Evolutionary conservation across 805 yeast genomes (phyloP).

Genomic region (Metschnikowia peoriensis): DNA sequence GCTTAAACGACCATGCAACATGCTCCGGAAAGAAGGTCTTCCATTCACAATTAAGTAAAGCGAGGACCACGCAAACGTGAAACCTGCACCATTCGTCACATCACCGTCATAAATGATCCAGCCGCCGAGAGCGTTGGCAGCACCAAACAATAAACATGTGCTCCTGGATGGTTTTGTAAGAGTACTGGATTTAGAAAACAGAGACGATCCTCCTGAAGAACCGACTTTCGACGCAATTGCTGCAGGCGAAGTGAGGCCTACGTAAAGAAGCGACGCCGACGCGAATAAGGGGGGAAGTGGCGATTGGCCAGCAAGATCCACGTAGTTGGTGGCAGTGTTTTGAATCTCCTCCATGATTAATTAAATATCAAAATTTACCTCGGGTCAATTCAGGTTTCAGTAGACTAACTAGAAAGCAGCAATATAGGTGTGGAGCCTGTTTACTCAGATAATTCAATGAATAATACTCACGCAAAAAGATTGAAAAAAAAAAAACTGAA

Average conservation of each 20-base stretch:
- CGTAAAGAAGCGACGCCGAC: conserved; percentile 14
- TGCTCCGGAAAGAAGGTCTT: conserved; percentile 48
- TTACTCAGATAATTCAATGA: too few species aligned
- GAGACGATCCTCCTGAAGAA: conserved; percentile 22
- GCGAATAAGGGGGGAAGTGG: conserved; percentile 19
- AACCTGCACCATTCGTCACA: conserved; percentile 74
- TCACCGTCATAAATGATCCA: conserved; percentile 79
- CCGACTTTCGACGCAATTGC: conserved; percentile 15
- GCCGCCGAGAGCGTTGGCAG: conserved; percentile 63
- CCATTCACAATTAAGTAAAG: conserved; percentile 74
- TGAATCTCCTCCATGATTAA: conserved; percentile 10
- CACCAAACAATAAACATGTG: conserved; percentile 56
- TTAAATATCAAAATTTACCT: background rate
- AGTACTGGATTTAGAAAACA: conserved; percentile 20
- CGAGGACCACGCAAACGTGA: conserved; percentile 76
- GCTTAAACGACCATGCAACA: conserved; percentile 57
- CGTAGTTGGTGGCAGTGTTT: conserved; percentile 11
- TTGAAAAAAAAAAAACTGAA: too few species aligned
- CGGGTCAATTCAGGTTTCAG: background rate
- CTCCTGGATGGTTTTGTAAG: conserved; percentile 33
- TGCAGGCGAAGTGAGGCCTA: conserved; percentile 14
- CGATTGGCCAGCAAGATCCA: conserved; percentile 17
- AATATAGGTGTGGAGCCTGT: too few species aligned
- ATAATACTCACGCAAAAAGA: too few species aligned
- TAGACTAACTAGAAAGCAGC: too few species aligned